Evolutionary conservation across 306 rosid genomes (phyloP), one percentile per base, ranked within the genome.

Genomic region (Medicago lupulina): DNA sequence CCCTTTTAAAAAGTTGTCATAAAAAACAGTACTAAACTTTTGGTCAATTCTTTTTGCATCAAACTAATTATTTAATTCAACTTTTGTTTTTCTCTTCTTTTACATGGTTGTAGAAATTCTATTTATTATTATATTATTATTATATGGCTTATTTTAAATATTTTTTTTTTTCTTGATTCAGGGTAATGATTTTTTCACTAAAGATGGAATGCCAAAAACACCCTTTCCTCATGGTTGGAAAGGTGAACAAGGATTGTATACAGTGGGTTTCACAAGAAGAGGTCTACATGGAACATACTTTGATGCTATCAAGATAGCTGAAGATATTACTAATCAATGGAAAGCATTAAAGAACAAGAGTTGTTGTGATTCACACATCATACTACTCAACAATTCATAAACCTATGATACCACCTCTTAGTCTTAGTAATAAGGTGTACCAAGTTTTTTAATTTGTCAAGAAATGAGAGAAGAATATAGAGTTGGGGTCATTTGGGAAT

Each of bases 211-310:
- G 99, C 99, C 99, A 0, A 88, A 77, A 83, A 79, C 85, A 4
- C 91, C 98, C 34, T 96, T 93, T 81, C 99, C 99, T 3, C 6
- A 86, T 81, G 91, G 96, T 1, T 96, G 99, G 99, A 96, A 89
- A 81, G 99, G 91, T 11, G 86, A 74, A 18, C 84, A 87, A 13
- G 99, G 99, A 46, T 82, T 96, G 62, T 96, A 92, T 57, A 83
- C 98, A 1, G 98, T 89, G 12, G 99, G 99, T 9, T 96, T 92
- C 87, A 80, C 97, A 5, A 76, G 87, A 68, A 89, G 89, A 67
- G 99, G 98, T n/a, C 84, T 96, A 31, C 83, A 87, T 1, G 99
- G 99, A 74, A 86, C 99, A 1, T 77, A 95, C 1, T 85, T 47
- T 44, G 98, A 92, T 53, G 96, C 99, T 1, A 78, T 84, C 18